Percentiles rank a stretch among this genome's conserved stretches.
These are phyloP conservation scores for Penicillium sp. DNA, from an alignment of 2,329 filamentous ascomycete genomes.

Conservation along the genomic window DNA sequence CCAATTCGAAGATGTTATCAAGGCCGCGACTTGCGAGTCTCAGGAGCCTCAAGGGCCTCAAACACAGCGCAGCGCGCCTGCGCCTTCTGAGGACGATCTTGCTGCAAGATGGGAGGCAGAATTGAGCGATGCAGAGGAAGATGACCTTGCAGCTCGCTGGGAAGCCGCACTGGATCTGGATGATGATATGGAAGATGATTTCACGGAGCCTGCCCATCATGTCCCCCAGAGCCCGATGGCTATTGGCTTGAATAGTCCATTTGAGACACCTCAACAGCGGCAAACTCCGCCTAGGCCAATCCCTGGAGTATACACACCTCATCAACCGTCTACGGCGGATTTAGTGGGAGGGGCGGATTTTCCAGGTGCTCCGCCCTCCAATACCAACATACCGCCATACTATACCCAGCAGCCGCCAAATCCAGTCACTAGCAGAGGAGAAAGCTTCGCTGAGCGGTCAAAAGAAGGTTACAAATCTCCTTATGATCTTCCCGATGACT, in stretches of 20 bases:
- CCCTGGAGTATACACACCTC: slow-evolving; percentile 51
- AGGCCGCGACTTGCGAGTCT: slow-evolving; percentile 18
- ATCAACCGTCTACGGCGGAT: slow-evolving; percentile 51
- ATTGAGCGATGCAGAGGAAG: slow-evolving; percentile 60
- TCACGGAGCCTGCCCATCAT: slow-evolving; percentile 25
- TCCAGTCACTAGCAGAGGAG: slow-evolving; percentile 52
- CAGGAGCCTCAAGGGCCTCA: slow-evolving; percentile 9
- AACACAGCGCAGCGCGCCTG: slow-evolving; percentile 16
- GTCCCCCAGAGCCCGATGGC: slow-evolving; percentile 21
- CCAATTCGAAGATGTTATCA: slow-evolving; percentile 25
- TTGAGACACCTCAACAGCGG: slow-evolving; percentile 25
- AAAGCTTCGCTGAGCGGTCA: slow-evolving; percentile 87
- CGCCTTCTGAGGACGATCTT: slow-evolving; percentile 58
- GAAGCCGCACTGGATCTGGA: slow-evolving; percentile 60
- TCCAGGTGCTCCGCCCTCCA: slow-evolving; percentile 19
- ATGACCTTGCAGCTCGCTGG: slow-evolving; percentile 71
- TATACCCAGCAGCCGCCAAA: slow-evolving; percentile 28
- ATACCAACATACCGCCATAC: slow-evolving; percentile 22
- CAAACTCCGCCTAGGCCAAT: slow-evolving; percentile 20
- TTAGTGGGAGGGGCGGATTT: slow-evolving; percentile 40
- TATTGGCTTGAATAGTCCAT: slow-evolving; percentile 26
- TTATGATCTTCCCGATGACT: slow-evolving; percentile 90
- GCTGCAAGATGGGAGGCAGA: slow-evolving; percentile 82
- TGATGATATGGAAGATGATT: slow-evolving; percentile 70
- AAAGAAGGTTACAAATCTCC: slow-evolving; percentile 93